Evolutionary conservation across 345 rosid species (phyloP), one percentile per base, ranked within the genome.

Genomic region (Psidium guajava): DNA sequence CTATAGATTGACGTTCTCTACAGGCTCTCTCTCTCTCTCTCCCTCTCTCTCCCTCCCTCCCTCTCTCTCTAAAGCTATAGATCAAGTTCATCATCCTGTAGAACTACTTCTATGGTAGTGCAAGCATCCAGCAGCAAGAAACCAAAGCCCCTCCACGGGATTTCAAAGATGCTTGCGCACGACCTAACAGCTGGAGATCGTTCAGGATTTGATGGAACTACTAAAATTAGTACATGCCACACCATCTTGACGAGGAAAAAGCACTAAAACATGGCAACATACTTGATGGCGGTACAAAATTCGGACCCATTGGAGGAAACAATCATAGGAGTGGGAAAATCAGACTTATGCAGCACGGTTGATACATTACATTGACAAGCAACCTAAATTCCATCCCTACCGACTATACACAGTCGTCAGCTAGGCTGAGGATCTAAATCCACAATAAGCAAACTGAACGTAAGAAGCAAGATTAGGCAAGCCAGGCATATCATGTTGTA

Each of bases 261-360:
- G 73, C 36, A 59, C 36, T 58, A n/a, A 59, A n/a, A 6, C 73
- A 59, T 10, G 32, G 69, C 18, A 8, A 58, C 69, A 12, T n/a
- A 58, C 8, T 5, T 5, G 2, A 18, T 18, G 24, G 36, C 73
- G 6, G 73, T 0, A 59, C 40, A 59, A 59, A 59, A 59, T 27
- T 59, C 73, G 27, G 73, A 59, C 20, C 20, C 0, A 8, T 0
- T 0, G 13, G 27, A 58, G 16, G 18, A 0, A 58, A n/a, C 36
- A 58, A n/a, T 58, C 8, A 59, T 27, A 3, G 0, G 73, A 14
- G 36, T 0, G 40, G 8, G 36, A 59, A 27, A 27, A 0, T 59
- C 73, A n/a, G 8, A 13, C 20, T 58, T 5, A 13, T 13, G 27
- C 69, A 8, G 20, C 15, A 59, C 36, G 16, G 69, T n/a, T 6